Evolutionary conservation across 1,284 basidiomycete genomes (phyloP).

Genomic region (Anthracocystis setariae): DNA sequence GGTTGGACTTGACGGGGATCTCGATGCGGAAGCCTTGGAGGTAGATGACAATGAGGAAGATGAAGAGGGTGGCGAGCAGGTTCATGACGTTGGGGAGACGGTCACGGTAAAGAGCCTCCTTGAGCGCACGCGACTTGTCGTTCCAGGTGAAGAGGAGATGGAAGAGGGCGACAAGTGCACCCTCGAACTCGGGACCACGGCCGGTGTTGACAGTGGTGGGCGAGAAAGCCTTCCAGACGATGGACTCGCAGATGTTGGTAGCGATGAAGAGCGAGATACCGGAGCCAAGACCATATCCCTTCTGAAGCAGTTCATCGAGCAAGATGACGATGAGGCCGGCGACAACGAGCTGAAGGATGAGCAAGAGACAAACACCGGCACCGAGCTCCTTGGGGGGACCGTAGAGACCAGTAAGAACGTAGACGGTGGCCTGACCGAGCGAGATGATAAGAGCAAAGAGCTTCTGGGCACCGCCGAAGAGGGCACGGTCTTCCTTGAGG

Average conservation of each 20-base stretch:
- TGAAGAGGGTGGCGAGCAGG: constrained; percentile 87
- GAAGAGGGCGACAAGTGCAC: constrained; percentile 94
- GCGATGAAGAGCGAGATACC: constrained; percentile 99
- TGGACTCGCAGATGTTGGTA: constrained; percentile 99
- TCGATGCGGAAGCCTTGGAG: constrained; percentile 98
- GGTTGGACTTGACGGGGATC: constrained; percentile 97
- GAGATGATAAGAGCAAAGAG: constrained; percentile 95
- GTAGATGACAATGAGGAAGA: constrained; percentile 96
- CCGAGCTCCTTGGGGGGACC: constrained; percentile 93
- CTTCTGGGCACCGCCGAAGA: constrained; percentile 97
- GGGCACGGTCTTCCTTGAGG: constrained; percentile 93
- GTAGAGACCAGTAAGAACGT: constrained; percentile 96
- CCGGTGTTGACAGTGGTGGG: constrained; percentile 98
- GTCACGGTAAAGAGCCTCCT: constrained; percentile 98
- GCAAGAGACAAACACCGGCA: constrained; percentile 90
- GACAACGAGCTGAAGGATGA: constrained; percentile 93
- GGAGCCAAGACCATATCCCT: constrained; percentile 97
- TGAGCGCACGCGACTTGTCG: constrained; percentile 94
- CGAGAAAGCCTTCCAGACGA: constrained; percentile 99
- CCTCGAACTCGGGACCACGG: constrained; percentile 97
- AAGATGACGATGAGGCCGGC: constrained; percentile 96
- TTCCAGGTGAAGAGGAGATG: constrained; percentile 98
- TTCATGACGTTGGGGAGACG: constrained; percentile 98
- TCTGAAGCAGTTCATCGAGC: constrained; percentile 97
- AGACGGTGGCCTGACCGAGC: constrained; percentile 95